A percentile compares a stretch with the other conserved stretches of the same genome.
These are phyloP conservation scores for Penicillium olsonii DNA, from an alignment of 2,329 filamentous ascomycete species.

Conservation along the genomic window DNA sequence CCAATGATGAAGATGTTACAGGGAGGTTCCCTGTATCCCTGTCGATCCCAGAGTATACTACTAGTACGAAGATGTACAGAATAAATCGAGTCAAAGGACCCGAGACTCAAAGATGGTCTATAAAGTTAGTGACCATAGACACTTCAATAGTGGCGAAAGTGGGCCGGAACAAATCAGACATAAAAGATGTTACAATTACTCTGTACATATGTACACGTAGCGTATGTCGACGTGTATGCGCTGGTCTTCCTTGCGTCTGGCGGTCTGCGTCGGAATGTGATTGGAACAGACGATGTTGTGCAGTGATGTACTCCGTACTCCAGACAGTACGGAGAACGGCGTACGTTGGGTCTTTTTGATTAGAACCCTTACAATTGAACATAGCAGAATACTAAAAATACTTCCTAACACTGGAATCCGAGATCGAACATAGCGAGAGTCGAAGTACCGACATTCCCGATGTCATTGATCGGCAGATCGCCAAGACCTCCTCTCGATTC, in stretches of 20 bases:
- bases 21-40: constrained; percentile 22
- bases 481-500: constrained; percentile 8
- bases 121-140: constrained; percentile 9
- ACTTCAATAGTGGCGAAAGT: constrained; percentile 16
- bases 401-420: no score
- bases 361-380: no score
- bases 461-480: constrained; percentile 16
- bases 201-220: no score
- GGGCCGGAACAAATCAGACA: constrained; percentile 15
- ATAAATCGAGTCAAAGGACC: background rate
- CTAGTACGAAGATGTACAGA: background rate
- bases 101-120: constrained; percentile 2
- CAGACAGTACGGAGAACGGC: background rate
- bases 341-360: no score
- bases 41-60: constrained; percentile 14
- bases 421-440: no score
- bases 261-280: constrained; percentile 20
- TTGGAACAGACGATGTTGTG: background rate
- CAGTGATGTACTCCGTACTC: no score
- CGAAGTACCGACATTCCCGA: background rate
- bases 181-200: no score
- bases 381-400: no score
- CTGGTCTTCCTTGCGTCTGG: constrained; percentile 28
- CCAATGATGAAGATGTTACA: constrained; percentile 19
- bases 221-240: constrained; percentile 17